Evolutionary conservation across 441 rosid species (phyloP).

Genomic region (Kokia cookei): DNA sequence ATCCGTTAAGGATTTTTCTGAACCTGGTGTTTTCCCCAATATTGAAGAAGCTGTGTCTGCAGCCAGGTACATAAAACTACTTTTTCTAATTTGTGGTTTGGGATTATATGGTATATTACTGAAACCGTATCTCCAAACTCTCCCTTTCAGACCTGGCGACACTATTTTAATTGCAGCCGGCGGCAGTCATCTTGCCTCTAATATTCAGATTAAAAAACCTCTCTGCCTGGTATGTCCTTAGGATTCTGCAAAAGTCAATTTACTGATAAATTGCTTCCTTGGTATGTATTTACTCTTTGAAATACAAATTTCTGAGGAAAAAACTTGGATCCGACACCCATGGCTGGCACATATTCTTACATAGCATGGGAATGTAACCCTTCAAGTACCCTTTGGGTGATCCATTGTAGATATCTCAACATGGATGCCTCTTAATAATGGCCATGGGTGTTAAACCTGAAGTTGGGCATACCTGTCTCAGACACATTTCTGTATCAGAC

Average conservation of each 20-base stretch:
- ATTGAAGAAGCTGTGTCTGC: constrained; percentile 85
- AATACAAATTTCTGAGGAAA: neutral
- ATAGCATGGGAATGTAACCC: neutral
- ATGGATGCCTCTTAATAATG: too few relatives aligned
- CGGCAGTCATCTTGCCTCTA: constrained; percentile 68
- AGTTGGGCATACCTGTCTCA: neutral
- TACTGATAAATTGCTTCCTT: neutral
- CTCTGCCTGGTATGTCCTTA: constrained; percentile 81
- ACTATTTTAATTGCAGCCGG: constrained; percentile 90
- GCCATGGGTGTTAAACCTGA: neutral
- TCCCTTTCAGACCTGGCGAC: constrained; percentile 75
- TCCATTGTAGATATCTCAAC: neutral
- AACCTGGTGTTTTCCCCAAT: constrained; percentile 70
- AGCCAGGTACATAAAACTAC: constrained; percentile 61
- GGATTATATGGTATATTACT: neutral
- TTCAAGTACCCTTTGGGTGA: neutral
- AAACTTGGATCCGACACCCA: neutral
- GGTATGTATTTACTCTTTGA: neutral
- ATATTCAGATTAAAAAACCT: constrained; percentile 84
- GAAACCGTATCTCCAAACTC: constrained; percentile 18
- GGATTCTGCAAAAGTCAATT: neutral
- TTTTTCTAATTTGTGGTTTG: neutral
- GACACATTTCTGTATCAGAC: neutral
- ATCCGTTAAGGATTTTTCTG: constrained; percentile 41
- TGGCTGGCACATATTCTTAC: neutral